phyloP scores from a whole-genome alignment of 169 alveolate genomes.

The Ophryocystis elektroscirrha region DNA sequence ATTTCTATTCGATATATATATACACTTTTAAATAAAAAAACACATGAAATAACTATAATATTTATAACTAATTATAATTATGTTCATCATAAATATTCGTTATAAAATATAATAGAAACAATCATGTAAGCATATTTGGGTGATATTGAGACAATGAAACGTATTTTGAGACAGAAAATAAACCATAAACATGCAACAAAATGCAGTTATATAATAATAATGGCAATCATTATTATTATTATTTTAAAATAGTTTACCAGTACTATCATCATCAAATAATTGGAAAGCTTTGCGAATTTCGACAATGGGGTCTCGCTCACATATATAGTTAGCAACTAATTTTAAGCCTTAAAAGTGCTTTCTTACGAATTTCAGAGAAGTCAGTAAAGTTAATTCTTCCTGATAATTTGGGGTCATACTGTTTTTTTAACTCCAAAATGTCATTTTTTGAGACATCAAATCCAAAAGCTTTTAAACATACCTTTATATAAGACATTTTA shows the following conservation, averaged over 20 bases:
- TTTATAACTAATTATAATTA: no score
- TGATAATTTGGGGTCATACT: neutral
- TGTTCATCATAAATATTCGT: no score
- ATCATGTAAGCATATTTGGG: no score
- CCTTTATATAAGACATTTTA: no score
- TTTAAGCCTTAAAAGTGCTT: neutral
- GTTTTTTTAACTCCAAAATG: neutral
- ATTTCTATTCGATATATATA: no score
- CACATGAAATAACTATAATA: no score
- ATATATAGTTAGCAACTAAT: slow-evolving; percentile 54
- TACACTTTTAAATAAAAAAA: no score
- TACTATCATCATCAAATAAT: slow-evolving; percentile 76
- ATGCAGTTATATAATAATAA: neutral
- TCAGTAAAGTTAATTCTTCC: neutral
- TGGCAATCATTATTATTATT: neutral
- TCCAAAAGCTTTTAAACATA: neutral
- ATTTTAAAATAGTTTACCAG: slow-evolving; percentile 33
- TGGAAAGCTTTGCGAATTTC: slow-evolving; percentile 77
- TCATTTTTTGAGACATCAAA: neutral
- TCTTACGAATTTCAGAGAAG: neutral
- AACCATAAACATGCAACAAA: neutral
- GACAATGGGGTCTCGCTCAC: slow-evolving; percentile 79
- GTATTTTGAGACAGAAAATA: neutral
- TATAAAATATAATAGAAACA: no score
- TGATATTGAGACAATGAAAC: neutral